Conservation (phyloP, 306 rosid genomes). For the Macrotyloma uniflorum region DNA sequence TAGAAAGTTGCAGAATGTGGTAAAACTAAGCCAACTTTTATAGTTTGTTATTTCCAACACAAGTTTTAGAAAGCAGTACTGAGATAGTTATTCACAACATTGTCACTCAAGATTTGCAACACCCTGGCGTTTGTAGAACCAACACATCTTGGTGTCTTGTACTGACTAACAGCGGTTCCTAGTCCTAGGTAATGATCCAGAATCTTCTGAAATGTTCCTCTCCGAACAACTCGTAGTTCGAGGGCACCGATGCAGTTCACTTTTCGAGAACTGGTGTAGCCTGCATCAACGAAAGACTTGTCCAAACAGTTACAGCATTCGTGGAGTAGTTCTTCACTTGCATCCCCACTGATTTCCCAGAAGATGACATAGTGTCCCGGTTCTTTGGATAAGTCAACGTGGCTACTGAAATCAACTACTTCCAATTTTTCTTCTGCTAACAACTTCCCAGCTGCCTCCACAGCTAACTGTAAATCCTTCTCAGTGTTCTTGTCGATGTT, state of each 20-base stretch:
- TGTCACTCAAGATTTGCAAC: slow-evolving; percentile 67
- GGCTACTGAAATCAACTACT: slow-evolving; percentile 81
- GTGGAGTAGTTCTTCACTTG: slow-evolving; percentile 49
- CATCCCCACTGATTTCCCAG: slow-evolving; percentile 84
- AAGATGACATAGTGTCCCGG: slow-evolving; percentile 92
- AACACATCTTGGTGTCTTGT: slow-evolving; percentile 83
- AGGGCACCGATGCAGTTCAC: slow-evolving; percentile 70
- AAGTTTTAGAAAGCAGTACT: slow-evolving; percentile 60
- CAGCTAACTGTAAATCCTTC: slow-evolving; percentile 77
- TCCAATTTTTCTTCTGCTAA: slow-evolving; percentile 66
- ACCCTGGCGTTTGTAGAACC: slow-evolving; percentile 55
- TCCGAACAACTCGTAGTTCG: slow-evolving; percentile 69
- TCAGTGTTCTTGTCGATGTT: slow-evolving; percentile 98
- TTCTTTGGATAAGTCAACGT: slow-evolving; percentile 60
- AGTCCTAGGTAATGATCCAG: slow-evolving; percentile 69
- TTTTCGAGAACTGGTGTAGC: slow-evolving; percentile 77
- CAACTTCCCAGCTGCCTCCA: slow-evolving; percentile 64
- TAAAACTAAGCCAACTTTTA: background rate
- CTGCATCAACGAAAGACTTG: slow-evolving; percentile 72
- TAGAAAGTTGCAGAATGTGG: background rate
- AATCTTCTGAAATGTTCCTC: slow-evolving; percentile 81
- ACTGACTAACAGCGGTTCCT: slow-evolving; percentile 88
- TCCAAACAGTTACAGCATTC: slow-evolving; percentile 89
- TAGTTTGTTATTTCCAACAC: background rate
- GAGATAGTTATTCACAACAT: slow-evolving; percentile 58